Evolutionary conservation across 805 yeast species (phyloP), one percentile per base, ranked within the genome.

Genomic region (Ascoidea asiatica): DNA sequence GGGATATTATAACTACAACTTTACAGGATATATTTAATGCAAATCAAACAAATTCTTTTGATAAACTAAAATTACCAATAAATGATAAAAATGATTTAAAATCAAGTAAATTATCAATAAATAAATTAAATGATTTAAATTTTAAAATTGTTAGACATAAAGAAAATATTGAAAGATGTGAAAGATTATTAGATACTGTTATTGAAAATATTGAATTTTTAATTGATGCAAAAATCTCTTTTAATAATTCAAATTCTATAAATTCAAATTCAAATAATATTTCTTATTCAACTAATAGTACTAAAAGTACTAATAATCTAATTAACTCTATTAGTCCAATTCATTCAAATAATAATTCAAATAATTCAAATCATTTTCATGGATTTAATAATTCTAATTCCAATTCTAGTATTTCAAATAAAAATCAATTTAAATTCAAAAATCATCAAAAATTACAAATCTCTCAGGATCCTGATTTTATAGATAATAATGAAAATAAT

Each of bases 1-100:
- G 90, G 90, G 83, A 78, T 52, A 70, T 73, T 23, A 79, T 79
- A 5, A 64, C 77, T 2, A 69, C 86, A 5, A 77, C 82, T 1
- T 61, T 81, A 18, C 88, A 81, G 56, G 88, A 81, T 52, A 68
- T 79, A 8, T 77, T 77, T 57, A 79, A 75, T 49, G 67, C 76
- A 21, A 79, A 79, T 53, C 84, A 77, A 51, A 65, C 71, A 13
- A 56, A 65, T 4, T 58, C 72, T 2, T 72, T 81, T 46, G 80
- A 78, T 48, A 37, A 8, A 21, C 13, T 43, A 13, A 37, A 20
- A 8, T 29, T 18, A 5, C 65, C 61, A 33, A 53, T 56, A 20
- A 47, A 50, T 33, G 54, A 52, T n/a, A 40, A 53, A 5, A 61
- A 51, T 39, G 57, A 53, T 38, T 58, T 56, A 1, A 61, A 55